Base-by-base conservation (phyloP, 176 grass and related monocot genomes). In the Urochloa ruziziensis region DNA sequence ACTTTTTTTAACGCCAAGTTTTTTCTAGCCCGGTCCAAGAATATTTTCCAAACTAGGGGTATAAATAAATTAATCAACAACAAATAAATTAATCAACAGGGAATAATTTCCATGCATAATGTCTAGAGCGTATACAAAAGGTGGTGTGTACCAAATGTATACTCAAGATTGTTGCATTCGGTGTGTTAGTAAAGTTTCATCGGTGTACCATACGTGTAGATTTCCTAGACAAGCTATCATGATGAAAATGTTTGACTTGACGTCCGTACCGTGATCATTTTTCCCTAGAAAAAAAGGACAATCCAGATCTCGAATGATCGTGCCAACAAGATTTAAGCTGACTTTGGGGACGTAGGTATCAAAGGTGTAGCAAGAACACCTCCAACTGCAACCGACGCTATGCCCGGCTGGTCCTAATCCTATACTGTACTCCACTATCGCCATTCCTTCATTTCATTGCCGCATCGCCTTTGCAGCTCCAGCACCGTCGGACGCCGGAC, bases 321-420 rank as follows among this genome's bases (percentile, higher is more conserved):
- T 59, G 49, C 12, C 72, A 75, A 43, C 11, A 15, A 40, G 1
- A 70, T 56, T 9, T 70, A 16, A 29, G 29, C 52, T 79, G 65
- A 70, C 32, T 60, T 62, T 39, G 29, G 29, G 10, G 13, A 12
- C 2, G 12, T 68, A 69, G 16, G 10, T 10, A 54, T 19, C 72
- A 40, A 68, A 42, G 62, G 25, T n/a, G n/a, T 14, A 30, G 10
- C 76, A 64, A 33, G 10, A 76, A 7, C 52, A 7, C 52, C 7
- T 62, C 78, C 81, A 58, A 79, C 28, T 49, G 29, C 80, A 84
- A 73, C 27, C 44, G 35, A 73, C 57, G 35, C 57, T 53, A 35
- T 23, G 10, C 29, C 23, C 19, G 19, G 1, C 14, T 12, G 17
- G 1, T 17, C 27, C 66, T 14, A 37, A 29, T 52, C 66, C 36